A percentile compares a stretch with the other conserved stretches of the same genome.
These are phyloP conservation scores for Malus hybrid DNA, from an alignment of 331 rosid species.

Conservation along the genomic window DNA sequence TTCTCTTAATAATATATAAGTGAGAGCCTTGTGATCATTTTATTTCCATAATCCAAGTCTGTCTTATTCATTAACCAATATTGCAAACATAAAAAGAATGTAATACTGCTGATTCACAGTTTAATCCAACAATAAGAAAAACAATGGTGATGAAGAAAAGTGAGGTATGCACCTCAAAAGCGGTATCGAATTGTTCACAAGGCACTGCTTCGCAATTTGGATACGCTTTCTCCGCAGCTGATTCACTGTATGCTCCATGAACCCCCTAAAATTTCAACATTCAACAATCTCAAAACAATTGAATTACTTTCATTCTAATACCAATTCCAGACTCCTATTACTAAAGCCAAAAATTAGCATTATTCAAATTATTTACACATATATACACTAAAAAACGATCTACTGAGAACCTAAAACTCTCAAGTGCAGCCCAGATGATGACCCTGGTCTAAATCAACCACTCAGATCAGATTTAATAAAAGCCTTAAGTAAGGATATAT, in stretches of 20 bases:
- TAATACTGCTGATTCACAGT: neutral
- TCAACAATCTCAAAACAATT: neutral
- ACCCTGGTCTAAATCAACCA: neutral
- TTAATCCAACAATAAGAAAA: neutral
- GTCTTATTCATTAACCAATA: neutral
- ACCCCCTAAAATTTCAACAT: conserved; percentile 58
- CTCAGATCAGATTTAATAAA: neutral
- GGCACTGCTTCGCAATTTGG: conserved; percentile 99
- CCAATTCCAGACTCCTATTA: neutral
- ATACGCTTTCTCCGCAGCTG: conserved; percentile 88
- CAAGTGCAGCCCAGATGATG: neutral
- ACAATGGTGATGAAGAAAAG: neutral
- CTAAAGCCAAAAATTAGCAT: neutral
- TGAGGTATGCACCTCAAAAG: conserved; percentile 56
- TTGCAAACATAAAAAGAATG: neutral
- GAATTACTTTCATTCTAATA: neutral
- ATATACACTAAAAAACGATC: neutral
- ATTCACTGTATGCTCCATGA: conserved; percentile 88
- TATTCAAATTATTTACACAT: neutral
- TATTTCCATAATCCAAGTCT: neutral
- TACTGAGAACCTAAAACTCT: neutral
- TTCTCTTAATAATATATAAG: neutral
- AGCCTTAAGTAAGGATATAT: neutral
- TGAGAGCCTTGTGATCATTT: neutral
- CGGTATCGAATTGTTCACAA: conserved; percentile 82